These are phyloP conservation scores for Cordyceps fumosorosea DNA, from an alignment of 2,329 filamentous ascomycete species.

Conservation along the genomic window DNA sequence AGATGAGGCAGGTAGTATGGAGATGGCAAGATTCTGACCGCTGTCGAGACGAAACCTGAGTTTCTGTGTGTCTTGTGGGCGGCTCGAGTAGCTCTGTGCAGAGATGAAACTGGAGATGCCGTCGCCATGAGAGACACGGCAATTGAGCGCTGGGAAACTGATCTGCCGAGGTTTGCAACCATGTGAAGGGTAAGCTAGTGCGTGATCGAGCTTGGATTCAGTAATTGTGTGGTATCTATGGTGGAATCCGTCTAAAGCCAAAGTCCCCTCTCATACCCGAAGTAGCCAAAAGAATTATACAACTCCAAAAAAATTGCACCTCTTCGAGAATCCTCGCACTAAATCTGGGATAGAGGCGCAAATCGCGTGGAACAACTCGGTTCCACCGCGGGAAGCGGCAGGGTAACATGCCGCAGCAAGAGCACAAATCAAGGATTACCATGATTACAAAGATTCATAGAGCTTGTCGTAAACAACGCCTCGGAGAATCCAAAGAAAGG, in stretches of 20 bases:
- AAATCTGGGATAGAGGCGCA: background rate
- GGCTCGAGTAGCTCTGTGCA: background rate
- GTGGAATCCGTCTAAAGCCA: background rate
- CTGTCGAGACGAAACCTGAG: background rate
- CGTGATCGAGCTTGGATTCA: background rate
- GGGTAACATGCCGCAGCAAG: background rate
- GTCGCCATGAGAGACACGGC: background rate
- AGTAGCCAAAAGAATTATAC: background rate
- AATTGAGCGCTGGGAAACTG: background rate
- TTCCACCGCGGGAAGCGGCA: background rate
- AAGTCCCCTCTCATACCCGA: background rate
- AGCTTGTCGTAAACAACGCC: background rate
- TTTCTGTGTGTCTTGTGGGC: background rate
- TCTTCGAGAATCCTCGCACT: background rate
- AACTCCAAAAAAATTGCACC: too few species aligned
- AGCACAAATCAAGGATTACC: background rate
- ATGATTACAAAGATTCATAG: background rate
- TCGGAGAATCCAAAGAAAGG: background rate
- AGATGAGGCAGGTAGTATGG: background rate
- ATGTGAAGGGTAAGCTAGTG: background rate
- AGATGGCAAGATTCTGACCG: background rate
- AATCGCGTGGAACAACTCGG: background rate
- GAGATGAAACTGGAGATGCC: background rate
- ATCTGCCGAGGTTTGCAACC: background rate
- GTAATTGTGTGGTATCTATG: slow-evolving; percentile 1